Conservation (phyloP, 768 basidiomycete species). For the Hortiboletus flavorubellus region DNA sequence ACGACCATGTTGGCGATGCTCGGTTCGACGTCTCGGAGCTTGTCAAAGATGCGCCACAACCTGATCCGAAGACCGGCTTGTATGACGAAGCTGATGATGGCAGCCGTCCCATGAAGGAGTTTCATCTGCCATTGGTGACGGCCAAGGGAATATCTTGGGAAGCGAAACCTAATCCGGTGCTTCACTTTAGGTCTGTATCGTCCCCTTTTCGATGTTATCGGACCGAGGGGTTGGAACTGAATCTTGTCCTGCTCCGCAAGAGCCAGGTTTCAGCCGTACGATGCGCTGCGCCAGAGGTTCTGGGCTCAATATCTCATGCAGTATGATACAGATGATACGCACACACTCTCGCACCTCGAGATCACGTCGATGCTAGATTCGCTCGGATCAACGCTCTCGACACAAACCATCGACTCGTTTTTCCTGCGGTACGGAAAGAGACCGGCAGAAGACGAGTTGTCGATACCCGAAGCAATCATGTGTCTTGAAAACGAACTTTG, state of each 20-base stretch:
- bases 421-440: slow-evolving; percentile 69
- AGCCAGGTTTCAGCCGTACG: slow-evolving; percentile 95
- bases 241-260: slow-evolving; percentile 34
- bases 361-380: slow-evolving; percentile 95
- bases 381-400: slow-evolving; percentile 87
- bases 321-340: slow-evolving; percentile 86
- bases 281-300: slow-evolving; percentile 83
- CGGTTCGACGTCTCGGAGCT: slow-evolving; percentile 70
- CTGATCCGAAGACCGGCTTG: slow-evolving; percentile 51
- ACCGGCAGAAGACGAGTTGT: slow-evolving; percentile 66
- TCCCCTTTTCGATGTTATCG: not conserved
- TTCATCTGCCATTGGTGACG: slow-evolving; percentile 59
- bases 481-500: slow-evolving; percentile 85
- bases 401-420: slow-evolving; percentile 75
- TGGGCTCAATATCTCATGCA: slow-evolving; percentile 87
- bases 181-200: slow-evolving; percentile 56
- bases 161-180: slow-evolving; percentile 61
- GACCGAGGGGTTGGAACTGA: not conserved
- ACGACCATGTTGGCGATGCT: slow-evolving; percentile 86
- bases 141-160: slow-evolving; percentile 70
- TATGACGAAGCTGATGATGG: slow-evolving; percentile 37
- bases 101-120: slow-evolving; percentile 62
- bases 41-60: slow-evolving; percentile 62
- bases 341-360: slow-evolving; percentile 74
- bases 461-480: slow-evolving; percentile 72